phyloP scores from a whole-genome alignment of 352 stramenopile species.

The Aphanomyces stellatus region DNA sequence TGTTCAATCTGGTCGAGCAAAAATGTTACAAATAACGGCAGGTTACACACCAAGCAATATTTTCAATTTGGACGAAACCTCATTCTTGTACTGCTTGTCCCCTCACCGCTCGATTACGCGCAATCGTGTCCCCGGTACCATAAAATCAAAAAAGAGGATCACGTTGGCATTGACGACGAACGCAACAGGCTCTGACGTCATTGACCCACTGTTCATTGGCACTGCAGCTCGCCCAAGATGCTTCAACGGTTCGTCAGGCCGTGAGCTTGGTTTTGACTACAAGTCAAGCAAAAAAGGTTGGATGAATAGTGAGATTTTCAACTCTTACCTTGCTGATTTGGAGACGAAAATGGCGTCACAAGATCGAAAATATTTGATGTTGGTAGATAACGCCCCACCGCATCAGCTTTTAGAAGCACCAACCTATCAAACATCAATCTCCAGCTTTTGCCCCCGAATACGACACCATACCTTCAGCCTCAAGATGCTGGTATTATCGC shows the following conservation, averaged over 20 bases:
- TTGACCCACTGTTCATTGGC: conserved; percentile 1
- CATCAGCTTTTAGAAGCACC: not conserved
- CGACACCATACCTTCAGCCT: conserved; percentile 2
- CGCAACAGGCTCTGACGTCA: not conserved
- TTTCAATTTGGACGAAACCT: conserved; percentile 23
- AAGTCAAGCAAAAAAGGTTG: not conserved
- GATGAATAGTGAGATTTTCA: conserved; percentile 9
- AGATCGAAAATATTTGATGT: not conserved
- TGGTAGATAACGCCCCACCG: not conserved
- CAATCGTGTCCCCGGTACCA: not conserved
- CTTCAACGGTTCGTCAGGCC: not conserved
- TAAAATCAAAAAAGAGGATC: conserved; percentile 1
- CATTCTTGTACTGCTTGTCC: conserved; percentile 17
- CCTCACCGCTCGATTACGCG: not conserved
- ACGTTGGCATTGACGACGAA: conserved; percentile 1
- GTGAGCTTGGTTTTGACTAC: conserved; percentile 2
- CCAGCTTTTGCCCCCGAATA: not conserved
- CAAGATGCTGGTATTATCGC: conserved; percentile 8
- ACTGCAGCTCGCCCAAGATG: not conserved
- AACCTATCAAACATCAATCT: not conserved
- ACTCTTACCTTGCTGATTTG: not conserved
- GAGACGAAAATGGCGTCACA: not conserved
- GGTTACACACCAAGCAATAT: conserved; percentile 11
- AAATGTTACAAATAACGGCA: not conserved
- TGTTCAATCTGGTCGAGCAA: not conserved